Base-by-base conservation (phyloP, 805 yeast species). In the Pichia kluyveri region DNA sequence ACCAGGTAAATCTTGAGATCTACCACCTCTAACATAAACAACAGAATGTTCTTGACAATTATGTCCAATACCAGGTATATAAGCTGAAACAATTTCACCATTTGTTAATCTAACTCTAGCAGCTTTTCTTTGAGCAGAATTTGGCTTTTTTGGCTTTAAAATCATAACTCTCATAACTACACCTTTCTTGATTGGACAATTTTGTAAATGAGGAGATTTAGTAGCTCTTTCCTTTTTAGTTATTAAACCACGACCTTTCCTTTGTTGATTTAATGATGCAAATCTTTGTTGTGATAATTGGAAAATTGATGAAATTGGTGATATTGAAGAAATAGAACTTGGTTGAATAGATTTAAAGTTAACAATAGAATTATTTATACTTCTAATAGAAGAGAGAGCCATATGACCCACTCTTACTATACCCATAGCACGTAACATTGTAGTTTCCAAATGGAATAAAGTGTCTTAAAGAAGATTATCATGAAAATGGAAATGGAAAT, bases 11-110 rank as follows among this genome's bases (percentile, higher is more conserved):
- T 93, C 99, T 63, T 90, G 96, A 46, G 87, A 87, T 75, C 97
- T 82, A 15, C 99, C 99, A n/a, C 99, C 99, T 68, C 99, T 80
- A 4, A 93, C 96, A 46, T 81, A 78, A 1, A 93, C 98, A 45
- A 93, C 95, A 60, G 95, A 86, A 69, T 93, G 99, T 66, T 93
- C 99, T 71, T 93, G 98, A 23, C 95, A 83, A 62, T 93, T 93
- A 68, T 93, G 99, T 19, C 99, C 99, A 63, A 93, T 97, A 47
- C 99, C 99, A 15, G 97, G 96, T 49, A 93, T 93, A 65, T 89
- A 90, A 1, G 96, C 96, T 42, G 91, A 82, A 17, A 93, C 78
- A 44, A 86, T 82, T 55, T 82, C 83, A 28, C 98, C 99, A 59
- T 86, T 91, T 11, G 95, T 78, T 52, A 93, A 74, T 68, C 96